Evolutionary conservation across 257 asterid genomes (phyloP).

Genomic region (Nyctanthes arbortristis): DNA sequence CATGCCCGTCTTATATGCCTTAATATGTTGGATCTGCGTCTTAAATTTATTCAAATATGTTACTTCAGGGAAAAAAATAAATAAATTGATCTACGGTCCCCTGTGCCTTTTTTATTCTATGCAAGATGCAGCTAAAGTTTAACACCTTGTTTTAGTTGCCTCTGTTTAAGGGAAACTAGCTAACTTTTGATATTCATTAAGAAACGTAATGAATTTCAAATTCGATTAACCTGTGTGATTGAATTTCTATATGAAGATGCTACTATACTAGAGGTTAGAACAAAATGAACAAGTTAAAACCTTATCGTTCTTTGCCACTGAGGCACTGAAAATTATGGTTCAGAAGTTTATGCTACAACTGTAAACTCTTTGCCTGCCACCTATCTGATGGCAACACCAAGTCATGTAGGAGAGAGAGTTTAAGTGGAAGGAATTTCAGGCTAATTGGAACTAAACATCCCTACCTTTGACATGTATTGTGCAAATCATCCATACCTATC

Average conservation of each 20-base stretch:
- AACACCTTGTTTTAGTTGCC: background rate
- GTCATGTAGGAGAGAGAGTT: background rate
- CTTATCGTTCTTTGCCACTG: background rate
- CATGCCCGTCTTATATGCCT: background rate
- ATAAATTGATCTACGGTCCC: too few species aligned
- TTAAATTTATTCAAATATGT: too few species aligned
- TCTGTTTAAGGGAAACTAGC: too few species aligned
- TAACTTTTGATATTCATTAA: background rate
- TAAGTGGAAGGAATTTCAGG: background rate
- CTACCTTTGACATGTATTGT: too few species aligned
- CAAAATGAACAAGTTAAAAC: background rate
- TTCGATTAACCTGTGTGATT: background rate
- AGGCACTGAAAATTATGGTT: background rate
- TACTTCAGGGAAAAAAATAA: too few species aligned
- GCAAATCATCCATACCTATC: too few species aligned
- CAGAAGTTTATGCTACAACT: background rate
- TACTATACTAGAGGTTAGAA: background rate
- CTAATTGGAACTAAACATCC: too few species aligned
- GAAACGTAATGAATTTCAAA: background rate
- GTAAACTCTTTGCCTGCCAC: background rate
- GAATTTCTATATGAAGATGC: background rate
- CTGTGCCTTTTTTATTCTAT: background rate
- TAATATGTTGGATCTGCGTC: background rate
- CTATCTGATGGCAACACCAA: background rate
- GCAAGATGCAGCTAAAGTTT: background rate